Evolutionary conservation across 306 rosid species (phyloP).

Genomic region (Sophora flavescens): DNA sequence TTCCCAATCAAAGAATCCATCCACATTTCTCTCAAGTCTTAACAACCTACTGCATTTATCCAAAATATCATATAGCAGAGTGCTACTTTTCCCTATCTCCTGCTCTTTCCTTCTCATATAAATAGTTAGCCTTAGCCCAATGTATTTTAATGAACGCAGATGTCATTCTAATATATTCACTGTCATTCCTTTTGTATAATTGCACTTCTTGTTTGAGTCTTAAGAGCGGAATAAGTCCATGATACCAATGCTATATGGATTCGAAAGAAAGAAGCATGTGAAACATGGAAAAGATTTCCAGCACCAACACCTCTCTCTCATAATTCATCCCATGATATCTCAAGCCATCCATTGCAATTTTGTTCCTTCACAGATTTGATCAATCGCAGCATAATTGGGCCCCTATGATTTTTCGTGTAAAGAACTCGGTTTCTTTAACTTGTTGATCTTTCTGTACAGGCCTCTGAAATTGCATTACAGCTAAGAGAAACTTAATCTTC

Average conservation of each 20-base stretch:
- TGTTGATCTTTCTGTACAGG: slow-evolving; percentile 54
- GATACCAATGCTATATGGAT: slow-evolving; percentile 1
- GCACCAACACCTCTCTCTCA: slow-evolving; percentile 97
- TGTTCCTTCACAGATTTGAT: slow-evolving; percentile 58
- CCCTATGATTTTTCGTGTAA: slow-evolving; percentile 47
- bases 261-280: slow-evolving; percentile 5
- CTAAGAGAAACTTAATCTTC: slow-evolving; percentile 37
- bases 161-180: too few relatives aligned
- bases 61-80: too few relatives aligned
- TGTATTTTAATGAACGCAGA: too few relatives aligned
- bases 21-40: too few relatives aligned
- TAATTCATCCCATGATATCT: slow-evolving; percentile 96
- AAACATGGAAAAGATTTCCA: slow-evolving; percentile 63
- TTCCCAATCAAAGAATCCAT: too few relatives aligned
- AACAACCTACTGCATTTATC: too few relatives aligned
- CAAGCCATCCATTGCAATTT: slow-evolving; percentile 98
- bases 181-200: too few relatives aligned
- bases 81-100: too few relatives aligned
- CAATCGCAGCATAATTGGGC: slow-evolving; percentile 50
- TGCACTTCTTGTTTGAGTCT: too few relatives aligned
- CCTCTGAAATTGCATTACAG: slow-evolving; percentile 55
- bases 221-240: slow-evolving; percentile 22
- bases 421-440: slow-evolving; percentile 49
- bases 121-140: too few relatives aligned
- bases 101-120: too few relatives aligned